Percentiles rank a stretch among this genome's conserved stretches.
Conservation (phyloP, 257 asterid species). For the Thymus quinquecostatus region DNA sequence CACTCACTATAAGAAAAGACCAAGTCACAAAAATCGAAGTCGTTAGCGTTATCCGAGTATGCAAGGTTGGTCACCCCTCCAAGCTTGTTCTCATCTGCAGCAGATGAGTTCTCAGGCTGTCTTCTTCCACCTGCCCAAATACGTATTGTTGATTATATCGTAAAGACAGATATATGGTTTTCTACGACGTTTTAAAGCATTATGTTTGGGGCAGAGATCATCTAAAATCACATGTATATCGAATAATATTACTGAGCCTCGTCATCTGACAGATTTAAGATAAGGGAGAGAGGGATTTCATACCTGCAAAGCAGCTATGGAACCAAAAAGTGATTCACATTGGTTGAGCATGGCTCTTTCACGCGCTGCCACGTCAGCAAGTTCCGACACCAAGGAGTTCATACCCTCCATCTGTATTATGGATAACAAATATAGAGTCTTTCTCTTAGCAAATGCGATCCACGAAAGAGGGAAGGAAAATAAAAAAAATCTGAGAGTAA, state of each 20-base stretch:
- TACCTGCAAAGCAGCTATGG: conserved; percentile 80
- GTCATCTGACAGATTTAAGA: background rate
- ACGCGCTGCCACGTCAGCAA: conserved; percentile 78
- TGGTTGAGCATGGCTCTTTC: conserved; percentile 84
- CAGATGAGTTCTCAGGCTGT: conserved; percentile 73
- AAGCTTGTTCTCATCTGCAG: conserved; percentile 64
- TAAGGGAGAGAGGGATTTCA: conserved; percentile 8
- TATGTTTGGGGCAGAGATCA: background rate
- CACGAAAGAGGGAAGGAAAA: background rate
- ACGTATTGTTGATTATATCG: conserved; percentile 16
- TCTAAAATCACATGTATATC: background rate
- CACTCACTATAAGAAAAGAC: conserved; percentile 20
- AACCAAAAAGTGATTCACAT: conserved; percentile 63
- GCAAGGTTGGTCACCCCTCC: conserved; percentile 37
- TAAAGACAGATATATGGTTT: background rate
- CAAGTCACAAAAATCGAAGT: conserved; percentile 15
- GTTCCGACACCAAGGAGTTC: conserved; percentile 70
- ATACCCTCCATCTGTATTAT: conserved; percentile 66
- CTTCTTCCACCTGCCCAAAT: conserved; percentile 71
- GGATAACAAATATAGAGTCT: conserved; percentile 12
- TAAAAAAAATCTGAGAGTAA: background rate
- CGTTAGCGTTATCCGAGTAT: conserved; percentile 42
- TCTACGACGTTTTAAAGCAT: no score
- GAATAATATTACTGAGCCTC: background rate
- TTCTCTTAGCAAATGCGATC: conserved; percentile 12